Percentiles rank a stretch among this genome's conserved stretches.
phyloP scores from a whole-genome alignment of 164 flowering plant genomes.

The Piper betle region DNA sequence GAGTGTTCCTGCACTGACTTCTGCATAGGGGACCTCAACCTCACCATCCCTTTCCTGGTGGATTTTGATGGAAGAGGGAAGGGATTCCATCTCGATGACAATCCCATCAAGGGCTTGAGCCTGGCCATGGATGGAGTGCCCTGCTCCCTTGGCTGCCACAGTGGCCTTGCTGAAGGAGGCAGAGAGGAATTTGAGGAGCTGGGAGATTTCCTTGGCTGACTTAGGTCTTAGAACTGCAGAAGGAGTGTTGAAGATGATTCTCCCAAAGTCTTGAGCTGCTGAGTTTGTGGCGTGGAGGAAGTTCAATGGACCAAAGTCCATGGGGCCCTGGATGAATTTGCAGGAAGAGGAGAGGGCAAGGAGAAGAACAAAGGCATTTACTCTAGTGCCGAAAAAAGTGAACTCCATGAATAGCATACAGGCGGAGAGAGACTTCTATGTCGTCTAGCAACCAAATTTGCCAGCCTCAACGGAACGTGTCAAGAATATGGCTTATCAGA shows the following conservation, averaged over 20 bases:
- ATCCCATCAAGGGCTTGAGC: conserved; percentile 28
- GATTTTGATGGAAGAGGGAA: conserved; percentile 17
- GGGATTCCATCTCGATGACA: conserved; percentile 27
- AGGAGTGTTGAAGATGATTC: conserved; percentile 21
- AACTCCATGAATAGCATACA: conserved; percentile 11
- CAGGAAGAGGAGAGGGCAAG: conserved; percentile 18
- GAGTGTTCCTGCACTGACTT: conserved; percentile 30
- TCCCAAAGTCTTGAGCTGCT: conserved; percentile 22
- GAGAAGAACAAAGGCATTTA: conserved; percentile 15
- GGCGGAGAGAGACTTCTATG: background rate
- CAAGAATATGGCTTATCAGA: background rate
- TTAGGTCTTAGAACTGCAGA: conserved; percentile 20
- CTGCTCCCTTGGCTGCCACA: conserved; percentile 29
- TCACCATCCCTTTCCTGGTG: conserved; percentile 6
- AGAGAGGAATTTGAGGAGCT: conserved; percentile 14
- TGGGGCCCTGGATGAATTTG: conserved; percentile 25
- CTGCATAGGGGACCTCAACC: conserved; percentile 18
- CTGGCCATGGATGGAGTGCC: conserved; percentile 32
- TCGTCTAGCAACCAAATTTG: background rate
- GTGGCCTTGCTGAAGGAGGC: conserved; percentile 16
- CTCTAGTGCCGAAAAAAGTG: conserved; percentile 12
- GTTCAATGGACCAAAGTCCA: conserved; percentile 20
- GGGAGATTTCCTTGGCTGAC: conserved; percentile 22
- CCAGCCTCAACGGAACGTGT: background rate
- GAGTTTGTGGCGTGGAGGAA: conserved; percentile 16